Evolutionary conservation across 1,139 yeast genomes (phyloP).

Genomic region (Blastobotrys indianensis): DNA sequence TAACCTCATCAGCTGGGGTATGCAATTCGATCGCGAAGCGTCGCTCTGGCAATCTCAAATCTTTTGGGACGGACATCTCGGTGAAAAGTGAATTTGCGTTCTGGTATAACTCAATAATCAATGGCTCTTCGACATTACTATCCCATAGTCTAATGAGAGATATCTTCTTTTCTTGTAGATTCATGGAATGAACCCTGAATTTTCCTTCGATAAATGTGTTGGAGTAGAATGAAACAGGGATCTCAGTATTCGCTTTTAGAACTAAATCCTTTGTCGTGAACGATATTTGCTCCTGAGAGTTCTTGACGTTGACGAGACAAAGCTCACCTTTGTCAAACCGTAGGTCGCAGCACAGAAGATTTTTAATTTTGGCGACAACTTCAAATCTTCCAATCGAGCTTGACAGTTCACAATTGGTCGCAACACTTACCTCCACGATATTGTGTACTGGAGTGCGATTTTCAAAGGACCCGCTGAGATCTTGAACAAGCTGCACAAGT

Average conservation of each 20-base stretch:
- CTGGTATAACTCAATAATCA: slow-evolving; percentile 21
- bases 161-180: slow-evolving; percentile 23
- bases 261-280: neutral
- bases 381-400: slow-evolving; percentile 5
- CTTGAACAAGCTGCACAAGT: slow-evolving; percentile 18
- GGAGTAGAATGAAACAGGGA: slow-evolving; percentile 8
- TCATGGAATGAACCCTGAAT: slow-evolving; percentile 24
- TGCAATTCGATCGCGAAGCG: slow-evolving; percentile 18
- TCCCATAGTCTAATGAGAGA: slow-evolving; percentile 21
- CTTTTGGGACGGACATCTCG: slow-evolving; percentile 16
- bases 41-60: slow-evolving; percentile 20
- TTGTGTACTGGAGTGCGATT: slow-evolving; percentile 15
- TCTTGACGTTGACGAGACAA: slow-evolving; percentile 4
- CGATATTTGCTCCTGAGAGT: slow-evolving; percentile 8
- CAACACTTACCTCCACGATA: slow-evolving; percentile 20
- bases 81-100: slow-evolving; percentile 22
- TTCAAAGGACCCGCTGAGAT: slow-evolving; percentile 13
- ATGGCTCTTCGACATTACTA: slow-evolving; percentile 17
- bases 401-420: slow-evolving; percentile 17
- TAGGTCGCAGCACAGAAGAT: slow-evolving; percentile 11
- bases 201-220: slow-evolving; percentile 25
- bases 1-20: slow-evolving; percentile 12
- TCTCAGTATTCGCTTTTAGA: slow-evolving; percentile 2
- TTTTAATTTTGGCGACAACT: neutral
- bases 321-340: slow-evolving; percentile 18